Percentiles rank a stretch among this genome's conserved stretches.
Evolutionary conservation across 495 filamentous ascomycete genomes (phyloP).

Genomic region (Podospora didyma): DNA sequence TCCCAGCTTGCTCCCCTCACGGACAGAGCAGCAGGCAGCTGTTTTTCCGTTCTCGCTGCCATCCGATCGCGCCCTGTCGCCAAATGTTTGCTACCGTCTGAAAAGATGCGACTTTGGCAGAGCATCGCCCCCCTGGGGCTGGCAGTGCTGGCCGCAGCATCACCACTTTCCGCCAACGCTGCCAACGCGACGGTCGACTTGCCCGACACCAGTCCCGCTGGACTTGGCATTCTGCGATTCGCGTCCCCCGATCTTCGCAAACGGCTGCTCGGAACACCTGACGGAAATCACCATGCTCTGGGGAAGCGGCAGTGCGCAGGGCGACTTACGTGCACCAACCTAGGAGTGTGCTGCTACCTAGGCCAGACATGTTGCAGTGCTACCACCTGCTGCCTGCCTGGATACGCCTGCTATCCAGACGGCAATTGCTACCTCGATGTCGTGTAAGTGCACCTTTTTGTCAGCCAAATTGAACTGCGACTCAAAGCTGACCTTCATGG

Average conservation of each 20-base stretch:
- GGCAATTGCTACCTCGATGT: neutral
- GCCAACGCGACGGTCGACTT: neutral
- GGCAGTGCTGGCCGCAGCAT: neutral
- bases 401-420: neutral
- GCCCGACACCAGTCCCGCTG: neutral
- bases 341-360: neutral
- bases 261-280: neutral
- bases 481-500: neutral
- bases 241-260: neutral
- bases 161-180: neutral
- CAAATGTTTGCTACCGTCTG: too few relatives aligned
- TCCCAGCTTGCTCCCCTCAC: too few relatives aligned
- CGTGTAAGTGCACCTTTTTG: neutral
- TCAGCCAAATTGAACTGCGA: neutral
- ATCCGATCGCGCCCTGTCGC: too few relatives aligned
- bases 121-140: neutral
- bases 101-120: too few relatives aligned
- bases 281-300: neutral
- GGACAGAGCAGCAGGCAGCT: too few relatives aligned
- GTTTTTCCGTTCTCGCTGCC: too few relatives aligned
- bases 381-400: neutral
- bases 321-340: neutral
- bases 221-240: neutral
- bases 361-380: neutral
- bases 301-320: neutral